phyloP scores from a whole-genome alignment of 257 asterid species.

The Forsythia suspensa region DNA sequence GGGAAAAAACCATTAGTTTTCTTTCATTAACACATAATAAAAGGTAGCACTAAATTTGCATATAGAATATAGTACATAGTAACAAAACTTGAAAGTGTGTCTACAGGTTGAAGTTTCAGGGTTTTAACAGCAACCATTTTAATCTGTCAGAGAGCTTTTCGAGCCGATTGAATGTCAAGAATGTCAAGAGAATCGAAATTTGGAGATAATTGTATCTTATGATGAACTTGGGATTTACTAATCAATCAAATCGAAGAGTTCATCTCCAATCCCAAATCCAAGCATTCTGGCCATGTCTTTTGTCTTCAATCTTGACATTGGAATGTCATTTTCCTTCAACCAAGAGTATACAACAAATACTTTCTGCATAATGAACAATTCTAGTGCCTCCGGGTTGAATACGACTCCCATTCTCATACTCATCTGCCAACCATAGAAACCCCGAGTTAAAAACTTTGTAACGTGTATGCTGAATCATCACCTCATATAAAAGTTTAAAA shows the following conservation, averaged over 20 bases:
- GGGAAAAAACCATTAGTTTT: background rate
- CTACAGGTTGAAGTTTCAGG: background rate
- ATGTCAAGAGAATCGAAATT: background rate
- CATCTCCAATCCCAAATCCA: conserved; percentile 86
- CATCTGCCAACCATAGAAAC: conserved; percentile 43
- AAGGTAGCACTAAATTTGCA: background rate
- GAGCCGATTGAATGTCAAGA: background rate
- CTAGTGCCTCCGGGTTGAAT: conserved; percentile 88
- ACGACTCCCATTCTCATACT: conserved; percentile 78
- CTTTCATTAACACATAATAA: no score
- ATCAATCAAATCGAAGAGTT: conserved; percentile 77
- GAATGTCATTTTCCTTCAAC: conserved; percentile 63
- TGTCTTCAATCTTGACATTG: conserved; percentile 67
- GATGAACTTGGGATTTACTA: background rate
- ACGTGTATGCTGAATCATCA: background rate
- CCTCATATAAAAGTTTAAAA: background rate
- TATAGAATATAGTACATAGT: background rate
- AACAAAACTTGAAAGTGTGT: background rate
- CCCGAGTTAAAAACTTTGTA: background rate
- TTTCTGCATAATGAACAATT: conserved; percentile 70
- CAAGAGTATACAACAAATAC: conserved; percentile 69
- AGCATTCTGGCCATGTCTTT: conserved; percentile 94
- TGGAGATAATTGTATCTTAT: background rate
- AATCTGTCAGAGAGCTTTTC: background rate
- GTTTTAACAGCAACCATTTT: background rate